Conservation (phyloP, 208 protist species). For the Leishmania gerbilli region DNA sequence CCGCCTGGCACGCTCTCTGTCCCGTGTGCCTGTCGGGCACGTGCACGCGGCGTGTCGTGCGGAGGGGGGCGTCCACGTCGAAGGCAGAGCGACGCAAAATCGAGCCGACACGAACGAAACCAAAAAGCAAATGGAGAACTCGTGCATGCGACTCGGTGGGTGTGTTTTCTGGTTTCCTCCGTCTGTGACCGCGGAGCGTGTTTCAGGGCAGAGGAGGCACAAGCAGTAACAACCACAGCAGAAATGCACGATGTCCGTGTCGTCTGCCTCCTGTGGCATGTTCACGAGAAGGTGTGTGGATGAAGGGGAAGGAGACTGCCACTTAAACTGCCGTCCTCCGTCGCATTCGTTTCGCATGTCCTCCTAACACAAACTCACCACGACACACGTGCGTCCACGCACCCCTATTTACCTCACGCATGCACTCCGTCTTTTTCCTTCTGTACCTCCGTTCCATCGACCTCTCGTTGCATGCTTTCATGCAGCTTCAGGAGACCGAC, state of each 20-base stretch:
- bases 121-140: neutral
- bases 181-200: neutral
- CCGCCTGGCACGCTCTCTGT: neutral
- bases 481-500: neutral
- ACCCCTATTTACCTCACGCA: neutral
- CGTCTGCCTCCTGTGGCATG: neutral
- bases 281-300: neutral
- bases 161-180: neutral
- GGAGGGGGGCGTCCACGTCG: neutral
- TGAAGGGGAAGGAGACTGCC: neutral
- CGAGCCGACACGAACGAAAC: neutral
- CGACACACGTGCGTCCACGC: neutral
- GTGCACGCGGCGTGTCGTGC: too few relatives aligned
- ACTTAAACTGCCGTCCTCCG: neutral
- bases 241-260: neutral
- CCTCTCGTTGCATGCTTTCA: neutral
- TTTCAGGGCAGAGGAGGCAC: neutral
- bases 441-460: neutral
- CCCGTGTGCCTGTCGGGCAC: neutral
- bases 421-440: neutral
- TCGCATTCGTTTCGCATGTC: neutral
- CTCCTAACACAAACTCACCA: neutral
- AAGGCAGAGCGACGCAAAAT: neutral
- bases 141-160: neutral
- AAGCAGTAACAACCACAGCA: neutral